Evolutionary conservation across 2,329 filamentous ascomycete genomes (phyloP).

Genomic region (Coniochaeta sp.): DNA sequence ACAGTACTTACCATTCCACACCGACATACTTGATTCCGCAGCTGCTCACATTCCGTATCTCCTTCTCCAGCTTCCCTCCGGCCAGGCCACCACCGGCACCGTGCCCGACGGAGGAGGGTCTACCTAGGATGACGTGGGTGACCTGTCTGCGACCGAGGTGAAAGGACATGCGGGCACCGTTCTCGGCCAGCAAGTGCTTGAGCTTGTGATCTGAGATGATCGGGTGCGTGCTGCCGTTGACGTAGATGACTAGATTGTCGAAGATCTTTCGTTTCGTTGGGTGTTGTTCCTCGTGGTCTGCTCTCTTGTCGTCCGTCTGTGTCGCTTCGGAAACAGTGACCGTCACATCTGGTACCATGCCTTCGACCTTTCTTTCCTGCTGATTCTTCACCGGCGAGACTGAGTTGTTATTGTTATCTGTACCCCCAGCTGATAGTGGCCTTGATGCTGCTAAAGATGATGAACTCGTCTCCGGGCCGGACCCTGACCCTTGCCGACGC

Average conservation of each 20-base stretch:
- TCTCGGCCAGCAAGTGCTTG: slow-evolving; percentile 66
- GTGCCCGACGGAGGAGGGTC: slow-evolving; percentile 35
- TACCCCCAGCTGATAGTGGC: background rate
- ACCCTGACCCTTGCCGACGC: slow-evolving; percentile 25
- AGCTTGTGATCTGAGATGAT: slow-evolving; percentile 78
- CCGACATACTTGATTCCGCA: slow-evolving; percentile 70
- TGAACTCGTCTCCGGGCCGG: background rate
- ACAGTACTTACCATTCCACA: slow-evolving; percentile 67
- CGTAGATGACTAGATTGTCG: slow-evolving; percentile 64
- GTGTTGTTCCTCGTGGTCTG: slow-evolving; percentile 8
- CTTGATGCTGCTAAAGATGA: slow-evolving; percentile 23
- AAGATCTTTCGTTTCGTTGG: slow-evolving; percentile 47
- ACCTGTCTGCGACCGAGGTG: slow-evolving; percentile 65
- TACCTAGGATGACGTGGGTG: slow-evolving; percentile 79
- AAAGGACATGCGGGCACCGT: slow-evolving; percentile 67
- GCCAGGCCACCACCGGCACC: slow-evolving; percentile 70
- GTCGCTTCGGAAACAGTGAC: slow-evolving; percentile 24
- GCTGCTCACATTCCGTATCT: slow-evolving; percentile 61
- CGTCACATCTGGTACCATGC: background rate
- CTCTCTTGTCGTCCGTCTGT: slow-evolving; percentile 38
- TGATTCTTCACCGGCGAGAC: background rate
- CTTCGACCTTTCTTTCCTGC: background rate
- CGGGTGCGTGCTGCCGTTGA: slow-evolving; percentile 82
- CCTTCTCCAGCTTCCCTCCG: slow-evolving; percentile 71
- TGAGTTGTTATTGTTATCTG: background rate